Percentiles rank a stretch among this genome's conserved stretches.
Evolutionary conservation across 1,284 basidiomycete genomes (phyloP).

Genomic region (Sanghuangporus baumii): DNA sequence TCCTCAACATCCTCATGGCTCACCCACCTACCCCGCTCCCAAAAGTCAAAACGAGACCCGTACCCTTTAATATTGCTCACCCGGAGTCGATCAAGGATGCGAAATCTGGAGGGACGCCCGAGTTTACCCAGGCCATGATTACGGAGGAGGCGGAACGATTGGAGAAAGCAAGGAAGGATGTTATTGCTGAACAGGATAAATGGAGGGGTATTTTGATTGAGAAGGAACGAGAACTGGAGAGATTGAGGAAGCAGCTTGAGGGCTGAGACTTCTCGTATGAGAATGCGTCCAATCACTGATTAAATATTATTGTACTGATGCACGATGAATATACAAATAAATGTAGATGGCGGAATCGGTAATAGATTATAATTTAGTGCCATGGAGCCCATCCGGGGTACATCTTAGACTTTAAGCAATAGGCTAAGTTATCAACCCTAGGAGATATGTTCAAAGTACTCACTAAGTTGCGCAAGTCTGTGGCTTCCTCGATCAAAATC

Average conservation of each 20-base stretch:
- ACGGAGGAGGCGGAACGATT: conserved; percentile 79
- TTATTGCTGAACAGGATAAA: conserved; percentile 60
- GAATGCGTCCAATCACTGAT: not conserved
- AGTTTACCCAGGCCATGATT: conserved; percentile 82
- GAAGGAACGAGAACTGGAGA: conserved; percentile 67
- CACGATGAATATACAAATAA: conserved; percentile 5
- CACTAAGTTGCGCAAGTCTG: conserved; percentile 68
- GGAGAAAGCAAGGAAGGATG: conserved; percentile 68
- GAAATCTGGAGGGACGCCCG: conserved; percentile 56
- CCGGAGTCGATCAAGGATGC: conserved; percentile 58
- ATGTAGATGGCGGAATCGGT: not conserved
- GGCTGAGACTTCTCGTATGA: conserved; percentile 14
- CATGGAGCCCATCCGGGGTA: conserved; percentile 85
- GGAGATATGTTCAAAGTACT: conserved; percentile 25
- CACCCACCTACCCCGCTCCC: conserved; percentile 84
- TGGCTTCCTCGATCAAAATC: conserved; percentile 84
- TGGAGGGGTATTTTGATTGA: conserved; percentile 58
- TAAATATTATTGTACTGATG: not conserved
- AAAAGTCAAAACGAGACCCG: conserved; percentile 52
- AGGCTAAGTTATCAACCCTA: not conserved
- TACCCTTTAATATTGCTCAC: conserved; percentile 67
- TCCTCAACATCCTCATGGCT: conserved; percentile 77
- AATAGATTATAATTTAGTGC: conserved; percentile 42
- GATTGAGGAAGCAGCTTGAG: conserved; percentile 48
- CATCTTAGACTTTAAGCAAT: conserved; percentile 57